phyloP scores from a whole-genome alignment of 208 protist genomes.

The Acanthamoeba castellanii region DNA sequence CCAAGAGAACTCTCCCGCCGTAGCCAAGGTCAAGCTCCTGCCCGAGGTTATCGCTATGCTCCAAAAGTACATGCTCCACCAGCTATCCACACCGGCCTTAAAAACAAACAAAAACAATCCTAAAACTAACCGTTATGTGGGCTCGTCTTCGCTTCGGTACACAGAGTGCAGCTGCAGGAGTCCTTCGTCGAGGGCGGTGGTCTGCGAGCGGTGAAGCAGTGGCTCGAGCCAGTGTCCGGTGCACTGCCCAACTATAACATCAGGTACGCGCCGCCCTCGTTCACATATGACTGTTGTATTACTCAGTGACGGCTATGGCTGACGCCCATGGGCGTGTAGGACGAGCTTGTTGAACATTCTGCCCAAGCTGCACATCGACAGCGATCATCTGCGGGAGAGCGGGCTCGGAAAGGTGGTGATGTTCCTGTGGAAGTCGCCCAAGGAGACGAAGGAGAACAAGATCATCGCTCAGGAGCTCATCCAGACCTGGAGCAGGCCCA shows the following conservation, averaged over 20 bases:
- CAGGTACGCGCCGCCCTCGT: not conserved
- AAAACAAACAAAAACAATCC: no score
- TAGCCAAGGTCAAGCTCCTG: constrained; percentile 64
- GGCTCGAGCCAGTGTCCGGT: constrained; percentile 40
- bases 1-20: not conserved
- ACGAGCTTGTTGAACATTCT: constrained; percentile 18
- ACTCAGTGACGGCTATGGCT: not conserved
- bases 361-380: constrained; percentile 27
- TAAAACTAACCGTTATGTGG: no score
- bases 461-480: constrained; percentile 62
- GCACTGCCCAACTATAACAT: constrained; percentile 63
- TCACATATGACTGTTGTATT: not conserved
- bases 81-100: no score
- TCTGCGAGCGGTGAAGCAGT: constrained; percentile 9
- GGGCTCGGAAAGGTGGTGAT: constrained; percentile 46
- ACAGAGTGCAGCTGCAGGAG: constrained; percentile 60
- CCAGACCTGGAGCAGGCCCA: constrained; percentile 60
- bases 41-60: constrained; percentile 49
- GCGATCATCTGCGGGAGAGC: constrained; percentile 50
- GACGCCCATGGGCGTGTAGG: not conserved
- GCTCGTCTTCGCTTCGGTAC: not conserved
- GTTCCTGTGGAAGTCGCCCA: constrained; percentile 64
- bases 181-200: not conserved
- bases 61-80: constrained; percentile 13
- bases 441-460: constrained; percentile 74